phyloP scores from a whole-genome alignment of 2,329 filamentous ascomycete species.

The Endothia cerciana region DNA sequence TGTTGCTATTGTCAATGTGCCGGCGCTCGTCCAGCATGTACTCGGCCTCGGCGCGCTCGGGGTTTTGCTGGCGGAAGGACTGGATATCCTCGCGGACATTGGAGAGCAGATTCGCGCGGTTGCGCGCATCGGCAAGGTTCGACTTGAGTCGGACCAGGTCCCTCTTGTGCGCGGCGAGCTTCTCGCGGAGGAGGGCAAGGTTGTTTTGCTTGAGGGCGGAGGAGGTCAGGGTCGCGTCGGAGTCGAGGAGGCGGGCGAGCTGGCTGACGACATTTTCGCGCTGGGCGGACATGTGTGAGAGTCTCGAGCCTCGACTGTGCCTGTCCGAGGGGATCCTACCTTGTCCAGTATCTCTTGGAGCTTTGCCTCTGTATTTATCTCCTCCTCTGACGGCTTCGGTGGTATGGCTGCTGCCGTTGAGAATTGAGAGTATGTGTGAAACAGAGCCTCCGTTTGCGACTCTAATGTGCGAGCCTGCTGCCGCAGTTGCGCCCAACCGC shows the following conservation, averaged over 20 bases:
- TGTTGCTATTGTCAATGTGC: slow-evolving; percentile 86
- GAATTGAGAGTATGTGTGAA: slow-evolving; percentile 90
- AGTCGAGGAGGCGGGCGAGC: slow-evolving; percentile 87
- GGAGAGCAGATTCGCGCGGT: slow-evolving; percentile 86
- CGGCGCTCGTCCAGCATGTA: slow-evolving; percentile 94
- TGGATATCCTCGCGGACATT: slow-evolving; percentile 92
- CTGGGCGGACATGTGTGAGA: slow-evolving; percentile 50
- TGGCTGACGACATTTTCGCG: slow-evolving; percentile 81
- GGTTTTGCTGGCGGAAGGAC: slow-evolving; percentile 82
- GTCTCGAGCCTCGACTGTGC: background rate
- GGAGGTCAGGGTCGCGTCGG: slow-evolving; percentile 81
- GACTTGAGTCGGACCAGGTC: slow-evolving; percentile 78
- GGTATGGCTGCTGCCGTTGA: slow-evolving; percentile 79
- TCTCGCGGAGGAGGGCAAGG: slow-evolving; percentile 85
- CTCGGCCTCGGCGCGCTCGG: slow-evolving; percentile 83
- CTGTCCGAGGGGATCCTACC: slow-evolving; percentile 48
- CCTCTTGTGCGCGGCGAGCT: slow-evolving; percentile 82
- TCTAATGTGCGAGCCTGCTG: slow-evolving; percentile 90
- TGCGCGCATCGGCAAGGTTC: slow-evolving; percentile 75
- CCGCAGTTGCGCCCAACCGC: slow-evolving; percentile 90
- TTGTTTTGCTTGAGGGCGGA: slow-evolving; percentile 98
- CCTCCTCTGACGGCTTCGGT: slow-evolving; percentile 82
- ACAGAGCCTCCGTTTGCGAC: slow-evolving; percentile 86
- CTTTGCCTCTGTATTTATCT: slow-evolving; percentile 76
- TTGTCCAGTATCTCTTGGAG: slow-evolving; percentile 84